Conservation (phyloP, 2,329 filamentous ascomycete genomes). For the Colletotrichum sp. region DNA sequence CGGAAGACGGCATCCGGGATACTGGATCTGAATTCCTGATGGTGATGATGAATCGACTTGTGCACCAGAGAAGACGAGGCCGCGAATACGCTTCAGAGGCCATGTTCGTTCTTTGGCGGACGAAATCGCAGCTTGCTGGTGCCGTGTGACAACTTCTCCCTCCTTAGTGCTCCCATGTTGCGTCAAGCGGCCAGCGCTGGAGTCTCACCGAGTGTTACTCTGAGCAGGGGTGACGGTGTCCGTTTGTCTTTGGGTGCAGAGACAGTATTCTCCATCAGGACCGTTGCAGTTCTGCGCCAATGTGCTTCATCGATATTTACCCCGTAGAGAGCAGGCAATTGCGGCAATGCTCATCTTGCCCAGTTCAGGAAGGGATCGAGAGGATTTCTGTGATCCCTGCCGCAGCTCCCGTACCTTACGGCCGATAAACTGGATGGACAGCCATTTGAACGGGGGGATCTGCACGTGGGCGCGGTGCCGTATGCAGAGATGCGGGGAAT, state of each 20-base stretch:
- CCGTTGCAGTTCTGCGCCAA: background rate
- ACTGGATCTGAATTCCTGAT: background rate
- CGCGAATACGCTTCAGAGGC: background rate
- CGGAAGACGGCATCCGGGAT: background rate
- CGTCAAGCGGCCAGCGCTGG: background rate
- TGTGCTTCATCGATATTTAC: background rate
- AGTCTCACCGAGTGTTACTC: background rate
- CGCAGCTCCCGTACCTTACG: slow-evolving; percentile 3
- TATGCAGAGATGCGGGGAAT: background rate
- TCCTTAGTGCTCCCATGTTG: background rate
- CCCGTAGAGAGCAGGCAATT: background rate
- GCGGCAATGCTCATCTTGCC: background rate
- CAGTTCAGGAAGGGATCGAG: background rate
- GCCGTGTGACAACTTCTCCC: background rate
- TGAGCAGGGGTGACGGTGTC: background rate
- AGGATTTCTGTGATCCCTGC: background rate
- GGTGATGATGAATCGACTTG: background rate
- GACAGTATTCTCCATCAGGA: background rate
- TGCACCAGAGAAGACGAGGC: fast-evolving
- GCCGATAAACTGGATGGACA: background rate
- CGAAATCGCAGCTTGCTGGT: background rate
- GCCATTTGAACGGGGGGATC: background rate
- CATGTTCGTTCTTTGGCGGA: background rate
- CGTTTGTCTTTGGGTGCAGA: background rate
- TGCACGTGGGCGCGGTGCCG: slow-evolving; percentile 1